Conservation (phyloP, 176 grass and related monocot genomes). For the Tillandsia fasciculata region DNA sequence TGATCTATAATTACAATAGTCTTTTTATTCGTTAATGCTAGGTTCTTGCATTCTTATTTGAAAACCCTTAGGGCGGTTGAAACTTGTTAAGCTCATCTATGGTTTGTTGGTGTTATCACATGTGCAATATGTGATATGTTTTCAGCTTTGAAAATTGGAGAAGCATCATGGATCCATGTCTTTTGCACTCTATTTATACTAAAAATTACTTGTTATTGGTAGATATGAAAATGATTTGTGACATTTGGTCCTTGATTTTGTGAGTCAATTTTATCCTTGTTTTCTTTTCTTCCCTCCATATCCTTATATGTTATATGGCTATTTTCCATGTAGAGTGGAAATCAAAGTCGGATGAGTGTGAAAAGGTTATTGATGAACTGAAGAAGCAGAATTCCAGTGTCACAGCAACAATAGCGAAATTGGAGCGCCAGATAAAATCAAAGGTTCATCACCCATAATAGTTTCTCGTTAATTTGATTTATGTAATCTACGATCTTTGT, state of each 20-base stretch:
- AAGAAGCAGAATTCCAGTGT: slow-evolving; percentile 68
- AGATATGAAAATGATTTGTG: neutral
- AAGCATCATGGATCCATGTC: neutral
- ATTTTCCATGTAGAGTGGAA: slow-evolving; percentile 66
- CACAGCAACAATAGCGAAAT: slow-evolving; percentile 49
- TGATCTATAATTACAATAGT: neutral
- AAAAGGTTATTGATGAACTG: slow-evolving; percentile 58
- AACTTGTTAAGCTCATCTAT: no score
- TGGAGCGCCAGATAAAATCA: slow-evolving; percentile 65
- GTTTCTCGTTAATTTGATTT: neutral
- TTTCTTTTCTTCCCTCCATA: slow-evolving; percentile 4
- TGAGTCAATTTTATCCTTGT: neutral
- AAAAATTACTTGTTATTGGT: neutral
- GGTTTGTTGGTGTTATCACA: no score
- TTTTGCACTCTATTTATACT: slow-evolving; percentile 13
- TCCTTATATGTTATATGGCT: slow-evolving; percentile 1
- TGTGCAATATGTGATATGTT: no score
- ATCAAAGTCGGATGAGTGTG: slow-evolving; percentile 84
- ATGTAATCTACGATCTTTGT: neutral
- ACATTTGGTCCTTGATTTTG: neutral
- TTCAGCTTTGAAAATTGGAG: no score
- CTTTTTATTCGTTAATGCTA: neutral
- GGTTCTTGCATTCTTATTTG: no score
- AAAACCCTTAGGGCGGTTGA: no score
- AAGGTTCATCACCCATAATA: slow-evolving; percentile 34